phyloP scores from a whole-genome alignment of 371 early-diverging fungal genomes.

The Mucor mucedo region DNA sequence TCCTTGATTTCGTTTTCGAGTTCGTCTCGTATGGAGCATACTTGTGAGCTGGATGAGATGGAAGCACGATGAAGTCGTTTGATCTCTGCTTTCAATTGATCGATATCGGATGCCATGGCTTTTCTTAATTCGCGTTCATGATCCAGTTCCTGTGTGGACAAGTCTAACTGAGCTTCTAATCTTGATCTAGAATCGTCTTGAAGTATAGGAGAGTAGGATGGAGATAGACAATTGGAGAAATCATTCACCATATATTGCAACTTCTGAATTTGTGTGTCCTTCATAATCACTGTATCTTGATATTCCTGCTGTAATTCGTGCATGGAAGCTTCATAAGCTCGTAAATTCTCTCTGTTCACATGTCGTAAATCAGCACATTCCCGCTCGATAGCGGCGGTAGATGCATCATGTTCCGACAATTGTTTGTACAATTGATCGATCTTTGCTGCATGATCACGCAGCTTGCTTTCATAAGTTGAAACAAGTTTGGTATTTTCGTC shows the following conservation, averaged over 20 bases:
- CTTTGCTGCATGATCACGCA: constrained; percentile 32
- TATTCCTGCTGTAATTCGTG: constrained; percentile 24
- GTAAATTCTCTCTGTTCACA: constrained; percentile 32
- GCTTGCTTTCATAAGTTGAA: constrained; percentile 13
- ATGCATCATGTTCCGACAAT: constrained; percentile 33
- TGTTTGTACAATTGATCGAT: constrained; percentile 33
- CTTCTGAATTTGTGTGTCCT: constrained; percentile 23
- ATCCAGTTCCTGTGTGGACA: constrained; percentile 47
- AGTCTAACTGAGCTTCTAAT: constrained; percentile 52
- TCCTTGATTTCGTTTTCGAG: constrained; percentile 36
- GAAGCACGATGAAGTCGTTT: constrained; percentile 33
- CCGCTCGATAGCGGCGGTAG: constrained; percentile 35
- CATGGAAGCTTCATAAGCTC: constrained; percentile 35
- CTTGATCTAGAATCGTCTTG: constrained; percentile 24
- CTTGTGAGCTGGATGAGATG: constrained; percentile 19
- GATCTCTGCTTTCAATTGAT: constrained; percentile 40
- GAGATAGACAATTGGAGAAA: constrained; percentile 2
- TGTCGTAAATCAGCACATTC: constrained; percentile 43
- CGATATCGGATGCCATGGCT: constrained; percentile 29
- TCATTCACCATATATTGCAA: constrained; percentile 17
- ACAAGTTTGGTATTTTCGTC: constrained; percentile 9
- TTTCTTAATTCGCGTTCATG: constrained; percentile 38
- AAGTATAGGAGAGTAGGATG: neutral
- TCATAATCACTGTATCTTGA: constrained; percentile 7
- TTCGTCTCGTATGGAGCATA: constrained; percentile 25